phyloP scores from a whole-genome alignment of 805 yeast species.

The Maudiozyma turicensis region DNA sequence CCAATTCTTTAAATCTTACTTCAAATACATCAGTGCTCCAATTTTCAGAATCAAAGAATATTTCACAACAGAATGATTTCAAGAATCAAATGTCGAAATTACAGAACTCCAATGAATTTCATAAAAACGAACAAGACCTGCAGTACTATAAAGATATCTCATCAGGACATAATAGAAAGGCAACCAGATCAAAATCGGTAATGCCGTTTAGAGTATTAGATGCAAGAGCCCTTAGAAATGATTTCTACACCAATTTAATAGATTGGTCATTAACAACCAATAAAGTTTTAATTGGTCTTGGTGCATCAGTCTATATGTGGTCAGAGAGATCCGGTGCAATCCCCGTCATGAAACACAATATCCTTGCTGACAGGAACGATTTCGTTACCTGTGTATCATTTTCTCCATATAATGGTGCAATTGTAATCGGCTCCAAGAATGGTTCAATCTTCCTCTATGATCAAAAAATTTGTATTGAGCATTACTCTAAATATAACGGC shows the following conservation, averaged over 20 bases:
- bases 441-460: constrained; percentile 45
- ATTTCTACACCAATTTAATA: constrained; percentile 66
- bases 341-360: constrained; percentile 32
- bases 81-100: not conserved
- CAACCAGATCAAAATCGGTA: constrained; percentile 27
- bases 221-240: constrained; percentile 66
- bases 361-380: constrained; percentile 27
- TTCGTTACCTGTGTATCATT: constrained; percentile 49
- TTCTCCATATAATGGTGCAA: constrained; percentile 35
- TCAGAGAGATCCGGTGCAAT: constrained; percentile 39
- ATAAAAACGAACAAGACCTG: not conserved
- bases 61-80: not conserved
- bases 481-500: constrained; percentile 2
- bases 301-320: constrained; percentile 54
- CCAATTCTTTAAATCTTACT: constrained; percentile 38
- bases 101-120: not conserved
- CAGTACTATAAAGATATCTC: not conserved
- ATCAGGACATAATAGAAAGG: constrained; percentile 11
- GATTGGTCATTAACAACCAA: constrained; percentile 54
- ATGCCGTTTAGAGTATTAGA: constrained; percentile 45
- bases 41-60: not conserved
- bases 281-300: constrained; percentile 59
- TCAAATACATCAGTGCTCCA: constrained; percentile 9
- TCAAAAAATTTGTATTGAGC: constrained; percentile 21
- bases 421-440: constrained; percentile 48